Evolutionary conservation across 768 basidiomycete species (phyloP).

Genomic region (Tremella yokohamensis): DNA sequence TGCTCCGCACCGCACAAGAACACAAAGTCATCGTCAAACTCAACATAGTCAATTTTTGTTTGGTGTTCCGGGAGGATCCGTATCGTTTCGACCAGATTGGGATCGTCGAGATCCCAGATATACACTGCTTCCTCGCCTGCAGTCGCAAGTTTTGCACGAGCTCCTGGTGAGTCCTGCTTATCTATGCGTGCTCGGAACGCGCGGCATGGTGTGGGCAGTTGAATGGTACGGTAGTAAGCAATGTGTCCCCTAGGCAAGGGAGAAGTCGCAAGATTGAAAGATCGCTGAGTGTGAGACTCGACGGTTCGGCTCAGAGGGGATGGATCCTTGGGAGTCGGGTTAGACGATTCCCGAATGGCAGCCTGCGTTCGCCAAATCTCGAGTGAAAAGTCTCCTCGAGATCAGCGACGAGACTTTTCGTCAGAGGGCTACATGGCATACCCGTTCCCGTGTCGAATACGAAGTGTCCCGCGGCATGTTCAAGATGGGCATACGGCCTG

Average conservation of each 20-base stretch:
- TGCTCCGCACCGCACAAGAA: conserved; percentile 23
- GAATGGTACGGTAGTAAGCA: conserved; percentile 25
- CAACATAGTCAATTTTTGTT: conserved; percentile 28
- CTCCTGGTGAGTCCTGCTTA: conserved; percentile 10
- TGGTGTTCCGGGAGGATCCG: background rate
- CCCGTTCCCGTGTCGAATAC: conserved; percentile 31
- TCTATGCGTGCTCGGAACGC: conserved; percentile 39
- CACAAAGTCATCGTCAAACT: conserved; percentile 38
- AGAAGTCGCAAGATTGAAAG: background rate
- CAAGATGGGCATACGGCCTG: conserved; percentile 28
- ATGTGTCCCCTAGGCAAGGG: conserved; percentile 33
- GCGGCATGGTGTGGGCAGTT: conserved; percentile 25
- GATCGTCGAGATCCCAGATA: conserved; percentile 35
- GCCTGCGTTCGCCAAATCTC: conserved; percentile 32
- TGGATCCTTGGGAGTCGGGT: conserved; percentile 3
- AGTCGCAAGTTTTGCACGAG: conserved; percentile 24
- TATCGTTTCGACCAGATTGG: conserved; percentile 11
- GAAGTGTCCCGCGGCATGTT: conserved; percentile 32
- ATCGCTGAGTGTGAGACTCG: background rate
- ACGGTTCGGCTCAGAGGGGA: background rate
- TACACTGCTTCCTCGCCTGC: conserved; percentile 30
- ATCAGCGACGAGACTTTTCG: no score
- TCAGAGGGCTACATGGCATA: background rate
- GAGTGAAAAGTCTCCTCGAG: conserved; percentile 8
- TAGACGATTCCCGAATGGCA: conserved; percentile 18